Conservation (phyloP, 257 asterid species). For the Dorcoceras hygrometricum region DNA sequence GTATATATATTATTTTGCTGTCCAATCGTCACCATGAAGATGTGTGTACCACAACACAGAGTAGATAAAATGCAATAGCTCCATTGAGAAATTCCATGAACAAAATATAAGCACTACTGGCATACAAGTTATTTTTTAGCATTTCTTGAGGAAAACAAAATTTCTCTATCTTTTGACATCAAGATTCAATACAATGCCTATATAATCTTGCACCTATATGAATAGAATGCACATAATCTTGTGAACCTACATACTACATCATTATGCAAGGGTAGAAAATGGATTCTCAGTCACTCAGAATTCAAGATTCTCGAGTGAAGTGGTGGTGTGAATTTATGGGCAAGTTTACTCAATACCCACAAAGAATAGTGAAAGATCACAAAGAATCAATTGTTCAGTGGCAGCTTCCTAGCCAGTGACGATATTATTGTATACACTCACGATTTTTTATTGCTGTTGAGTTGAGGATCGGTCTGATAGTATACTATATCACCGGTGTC, state of each 20-base stretch:
- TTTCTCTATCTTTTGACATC: background rate
- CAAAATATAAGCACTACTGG: background rate
- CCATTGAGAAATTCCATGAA: background rate
- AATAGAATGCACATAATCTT: background rate
- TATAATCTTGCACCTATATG: background rate
- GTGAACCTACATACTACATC: background rate
- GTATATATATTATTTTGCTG: too few relatives aligned
- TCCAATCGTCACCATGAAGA: too few relatives aligned
- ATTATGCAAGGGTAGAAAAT: background rate
- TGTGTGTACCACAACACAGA: too few relatives aligned
- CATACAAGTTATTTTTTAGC: too few relatives aligned
- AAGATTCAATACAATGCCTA: background rate
- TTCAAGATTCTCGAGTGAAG: background rate
- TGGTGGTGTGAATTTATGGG: background rate
- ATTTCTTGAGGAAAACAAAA: too few relatives aligned
- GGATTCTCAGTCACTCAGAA: background rate
- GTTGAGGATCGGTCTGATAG: conserved; percentile 29
- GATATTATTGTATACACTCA: background rate
- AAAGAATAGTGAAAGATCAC: background rate
- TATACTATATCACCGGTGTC: conserved; percentile 37
- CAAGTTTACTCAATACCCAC: background rate
- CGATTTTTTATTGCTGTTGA: background rate
- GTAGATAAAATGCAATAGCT: too few relatives aligned
- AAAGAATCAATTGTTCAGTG: background rate
- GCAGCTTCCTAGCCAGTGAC: background rate